Base-by-base conservation (phyloP, 2,329 filamentous ascomycete species). In the Ascochyta koolunga region DNA sequence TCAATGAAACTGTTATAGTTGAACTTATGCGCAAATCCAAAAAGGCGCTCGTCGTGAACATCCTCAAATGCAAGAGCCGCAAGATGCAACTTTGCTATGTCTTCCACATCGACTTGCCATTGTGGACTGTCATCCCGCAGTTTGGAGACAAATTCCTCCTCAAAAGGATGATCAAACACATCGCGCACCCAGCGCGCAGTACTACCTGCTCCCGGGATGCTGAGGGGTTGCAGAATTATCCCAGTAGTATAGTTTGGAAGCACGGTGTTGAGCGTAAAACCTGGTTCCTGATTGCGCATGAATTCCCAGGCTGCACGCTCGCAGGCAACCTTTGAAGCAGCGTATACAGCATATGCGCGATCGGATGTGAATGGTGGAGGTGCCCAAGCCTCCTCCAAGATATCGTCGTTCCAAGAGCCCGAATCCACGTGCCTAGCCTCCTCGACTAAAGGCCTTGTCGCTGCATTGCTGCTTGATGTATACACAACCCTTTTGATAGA, bases 41-140 rank as follows among this genome's bases (percentile, higher is more conserved):
- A 82, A 6, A 86, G 65, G 0, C 83, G 76, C 57, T 85, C 76
- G 1, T 75, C 73, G 15, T 69, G 61, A 0, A 83, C 76, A 0
- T 73, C 68, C 0, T 74, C 71, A 11, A 80, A 71, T 0, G 82
- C 66, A 5, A 80, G 68, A 0, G 77, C 82, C 2, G 80, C 79
- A 2, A 84, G 72, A 37, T 84, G 82, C 0, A 86, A 66, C 0
- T 75, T 68, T 0, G 79, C 82, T 7, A 68, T 66, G 40, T 86
- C 83, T 7, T 78, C 68, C 0, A 83, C 80, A 54, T 85, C 76
- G 16, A 85, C 74, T 43, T 68, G 80, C 57, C 78, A 79, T 58
- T 70, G 62, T 31, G 65, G 56, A 27, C 19, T 36, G 9, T 40
- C 36, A 8, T 48, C 45, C n/a, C 45, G 19, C n/a, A 41, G 16